Evolutionary conservation across 495 filamentous ascomycete genomes (phyloP).

Genomic region (Lepidopterella palustris): DNA sequence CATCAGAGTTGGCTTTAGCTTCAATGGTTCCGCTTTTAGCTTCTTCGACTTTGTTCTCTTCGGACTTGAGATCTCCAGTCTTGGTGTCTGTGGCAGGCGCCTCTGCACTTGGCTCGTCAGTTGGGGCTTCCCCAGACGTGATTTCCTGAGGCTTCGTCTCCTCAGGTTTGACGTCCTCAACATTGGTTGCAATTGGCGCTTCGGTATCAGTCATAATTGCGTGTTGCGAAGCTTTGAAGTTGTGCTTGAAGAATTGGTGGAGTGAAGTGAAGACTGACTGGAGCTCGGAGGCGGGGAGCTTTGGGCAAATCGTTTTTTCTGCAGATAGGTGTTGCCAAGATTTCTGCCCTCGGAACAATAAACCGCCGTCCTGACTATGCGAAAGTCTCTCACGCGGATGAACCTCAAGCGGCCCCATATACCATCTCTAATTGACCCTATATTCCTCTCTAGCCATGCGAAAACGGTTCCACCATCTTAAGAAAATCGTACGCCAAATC

Average conservation of each 20-base stretch:
- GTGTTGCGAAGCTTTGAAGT: neutral
- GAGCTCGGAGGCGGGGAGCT: neutral
- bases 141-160: slow-evolving; percentile 1
- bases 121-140: neutral
- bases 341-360: neutral
- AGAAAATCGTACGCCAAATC: slow-evolving; percentile 48
- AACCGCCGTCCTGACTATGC: neutral
- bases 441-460: slow-evolving; percentile 37
- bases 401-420: too few relatives aligned
- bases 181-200: neutral
- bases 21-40: neutral
- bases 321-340: too few relatives aligned
- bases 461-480: slow-evolving; percentile 58
- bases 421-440: neutral
- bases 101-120: too few relatives aligned
- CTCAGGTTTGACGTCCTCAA: neutral
- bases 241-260: too few relatives aligned
- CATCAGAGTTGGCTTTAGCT: slow-evolving; percentile 1
- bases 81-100: slow-evolving; percentile 1
- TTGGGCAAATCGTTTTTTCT: neutral
- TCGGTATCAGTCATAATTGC: neutral
- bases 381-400: neutral
- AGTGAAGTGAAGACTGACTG: too few relatives aligned
- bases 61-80: neutral
- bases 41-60: slow-evolving; percentile 9